A percentile compares a stretch with the other conserved stretches of the same genome.
These are phyloP conservation scores for Pseudisothecium myosuroides DNA, from an alignment of 225 moss, liverwort and hornwort genomes.

Conservation along the genomic window DNA sequence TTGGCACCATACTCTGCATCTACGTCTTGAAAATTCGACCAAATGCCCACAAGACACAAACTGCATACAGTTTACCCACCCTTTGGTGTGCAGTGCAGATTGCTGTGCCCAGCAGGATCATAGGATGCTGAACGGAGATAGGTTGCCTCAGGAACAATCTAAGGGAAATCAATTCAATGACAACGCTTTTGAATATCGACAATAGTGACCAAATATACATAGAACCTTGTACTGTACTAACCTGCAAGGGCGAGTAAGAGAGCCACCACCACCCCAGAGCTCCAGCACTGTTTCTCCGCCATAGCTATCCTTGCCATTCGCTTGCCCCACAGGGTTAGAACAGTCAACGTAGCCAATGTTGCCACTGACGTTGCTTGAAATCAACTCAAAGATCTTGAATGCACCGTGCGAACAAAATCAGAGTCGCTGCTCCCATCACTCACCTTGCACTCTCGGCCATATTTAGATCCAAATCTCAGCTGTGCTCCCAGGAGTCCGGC, in stretches of 20 bases:
- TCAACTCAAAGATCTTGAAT: background rate
- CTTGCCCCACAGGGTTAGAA: background rate
- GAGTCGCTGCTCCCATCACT: background rate
- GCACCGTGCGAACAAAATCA: background rate
- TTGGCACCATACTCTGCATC: background rate
- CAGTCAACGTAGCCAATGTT: background rate
- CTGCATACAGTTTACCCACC: background rate
- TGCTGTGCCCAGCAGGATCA: background rate
- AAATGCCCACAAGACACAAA: too few species aligned
- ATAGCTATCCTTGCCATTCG: constrained; percentile 1
- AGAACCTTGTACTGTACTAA: background rate
- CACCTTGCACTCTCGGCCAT: background rate
- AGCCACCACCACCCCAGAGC: background rate
- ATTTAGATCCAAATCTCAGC: background rate
- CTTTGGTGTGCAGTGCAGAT: background rate
- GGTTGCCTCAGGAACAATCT: too few species aligned
- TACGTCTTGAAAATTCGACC: background rate
- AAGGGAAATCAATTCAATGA: background rate
- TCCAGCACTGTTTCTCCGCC: background rate
- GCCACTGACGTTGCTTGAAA: background rate
- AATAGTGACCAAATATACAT: background rate
- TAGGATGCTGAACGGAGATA: background rate
- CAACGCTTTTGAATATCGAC: background rate
- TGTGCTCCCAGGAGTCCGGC: background rate
- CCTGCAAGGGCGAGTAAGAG: constrained; percentile 1